Conservation (phyloP, 768 basidiomycete genomes). For the Xerocomellus intermedius region DNA sequence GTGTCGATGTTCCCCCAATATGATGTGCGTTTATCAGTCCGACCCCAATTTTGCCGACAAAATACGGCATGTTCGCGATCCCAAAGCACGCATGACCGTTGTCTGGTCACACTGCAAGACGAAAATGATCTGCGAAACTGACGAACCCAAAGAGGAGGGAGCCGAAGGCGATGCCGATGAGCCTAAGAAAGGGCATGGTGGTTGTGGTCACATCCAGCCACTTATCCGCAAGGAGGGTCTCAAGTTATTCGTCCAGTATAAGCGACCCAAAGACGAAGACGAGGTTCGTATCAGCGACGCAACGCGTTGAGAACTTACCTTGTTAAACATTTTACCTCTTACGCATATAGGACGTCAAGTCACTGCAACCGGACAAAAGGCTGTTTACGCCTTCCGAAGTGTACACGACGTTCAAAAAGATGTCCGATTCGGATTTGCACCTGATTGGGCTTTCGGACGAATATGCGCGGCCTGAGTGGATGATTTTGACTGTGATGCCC, state of each 20-base stretch:
- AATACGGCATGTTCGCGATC: constrained; percentile 82
- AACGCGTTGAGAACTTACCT: not conserved
- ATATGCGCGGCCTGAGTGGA: constrained; percentile 98
- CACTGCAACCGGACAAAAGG: constrained; percentile 78
- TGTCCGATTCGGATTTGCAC: constrained; percentile 83
- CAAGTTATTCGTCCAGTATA: constrained; percentile 93
- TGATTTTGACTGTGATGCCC: constrained; percentile 97
- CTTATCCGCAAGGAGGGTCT: constrained; percentile 90
- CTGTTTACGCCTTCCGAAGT: constrained; percentile 82
- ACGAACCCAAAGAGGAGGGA: constrained; percentile 84
- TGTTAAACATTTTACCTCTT: constrained; percentile 11
- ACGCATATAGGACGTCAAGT: constrained; percentile 66
- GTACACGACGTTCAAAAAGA: constrained; percentile 95
- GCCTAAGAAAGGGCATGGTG: constrained; percentile 90
- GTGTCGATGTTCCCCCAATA: constrained; percentile 30
- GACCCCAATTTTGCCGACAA: constrained; percentile 84
- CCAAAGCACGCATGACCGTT: constrained; percentile 81
- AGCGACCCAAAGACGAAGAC: constrained; percentile 91
- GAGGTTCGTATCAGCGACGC: constrained; percentile 60
- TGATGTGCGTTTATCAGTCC: constrained; percentile 51
- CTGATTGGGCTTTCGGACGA: constrained; percentile 91
- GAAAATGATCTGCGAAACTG: constrained; percentile 85
- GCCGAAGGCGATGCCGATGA: constrained; percentile 64
- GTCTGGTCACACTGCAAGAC: constrained; percentile 87
- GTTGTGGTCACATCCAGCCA: constrained; percentile 93